phyloP scores from a whole-genome alignment of 2,329 filamentous ascomycete species.

The Arthrinium puccinioides region DNA sequence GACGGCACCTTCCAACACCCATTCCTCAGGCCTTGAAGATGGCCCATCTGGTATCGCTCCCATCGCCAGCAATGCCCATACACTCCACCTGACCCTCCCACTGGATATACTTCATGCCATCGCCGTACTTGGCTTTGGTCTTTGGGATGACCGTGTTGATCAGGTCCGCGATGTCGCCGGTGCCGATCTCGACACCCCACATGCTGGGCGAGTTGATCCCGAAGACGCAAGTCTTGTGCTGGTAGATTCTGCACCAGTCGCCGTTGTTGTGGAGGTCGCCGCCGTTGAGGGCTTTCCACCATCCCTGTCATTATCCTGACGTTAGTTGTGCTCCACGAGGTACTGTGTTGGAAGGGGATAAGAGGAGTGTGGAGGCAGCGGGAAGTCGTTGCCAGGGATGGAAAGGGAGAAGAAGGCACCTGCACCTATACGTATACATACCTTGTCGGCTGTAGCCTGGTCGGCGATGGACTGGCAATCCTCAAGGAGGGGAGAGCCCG shows the following conservation, averaged over 20 bases:
- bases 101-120: background rate
- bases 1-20: background rate
- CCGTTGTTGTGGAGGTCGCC: background rate
- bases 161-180: background rate
- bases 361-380: background rate
- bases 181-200: background rate
- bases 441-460: background rate
- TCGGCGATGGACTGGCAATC: background rate
- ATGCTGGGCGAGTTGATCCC: background rate
- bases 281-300: background rate
- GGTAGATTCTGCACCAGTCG: constrained; percentile 2
- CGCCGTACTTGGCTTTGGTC: too few relatives aligned
- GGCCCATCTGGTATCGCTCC: background rate
- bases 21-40: background rate
- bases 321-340: background rate
- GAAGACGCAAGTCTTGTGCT: constrained; percentile 1
- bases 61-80: background rate
- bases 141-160: background rate
- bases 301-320: background rate
- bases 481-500: background rate
- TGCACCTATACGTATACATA: background rate
- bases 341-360: background rate
- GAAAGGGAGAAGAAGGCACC: background rate
- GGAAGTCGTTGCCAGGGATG: background rate
- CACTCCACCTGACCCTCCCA: constrained; percentile 2